Base-by-base conservation (phyloP, 148 eudicot genomes). In the Polygonum aviculare region DNA sequence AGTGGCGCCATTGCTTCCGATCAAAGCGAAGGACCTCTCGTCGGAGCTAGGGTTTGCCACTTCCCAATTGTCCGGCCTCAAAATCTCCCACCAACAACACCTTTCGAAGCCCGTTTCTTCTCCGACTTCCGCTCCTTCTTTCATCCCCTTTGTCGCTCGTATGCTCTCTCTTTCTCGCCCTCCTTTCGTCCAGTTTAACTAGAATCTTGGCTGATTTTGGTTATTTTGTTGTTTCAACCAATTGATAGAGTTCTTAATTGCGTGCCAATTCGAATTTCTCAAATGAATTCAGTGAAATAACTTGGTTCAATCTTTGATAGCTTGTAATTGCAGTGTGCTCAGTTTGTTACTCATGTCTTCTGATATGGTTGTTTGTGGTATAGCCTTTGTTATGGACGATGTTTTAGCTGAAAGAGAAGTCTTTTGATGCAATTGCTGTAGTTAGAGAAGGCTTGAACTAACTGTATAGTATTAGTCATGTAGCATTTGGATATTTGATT, bases 61-160 rank as follows among this genome's bases (percentile, higher is more conserved):
- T n/a, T 90, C 94, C 15, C 88, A 85, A 72, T 57, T 90, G 36
- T 79, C 79, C 67, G 88, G 91, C 33, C 60, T 86, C 78, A 79
- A 79, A n/a, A 82, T 88, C 63, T 78, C 87, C 5, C 69, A 15
- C 73, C 45, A 80, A n/a, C n/a, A n/a, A 31, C 3, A 7, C 1
- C 76, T 73, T 35, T 41, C 74, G 75, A 82, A 76, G n/a, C 85
- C 89, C 60, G 73, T 88, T 38, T 80, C 86, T 54, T 69, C 81
- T 19, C 81, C 86, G 3, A 67, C 33, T 41, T 26, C 73, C 76
- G 73, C 85, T 55, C 26, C 74, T 79, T 48, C 75, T 41, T 1
- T 41, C 36, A 9, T 11, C 12, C 75, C 75, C 2, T 44, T 72
- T 12, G 54, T 72, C 50, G 75, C 75, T 22, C 75, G 75, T 72